Evolutionary conservation across 768 basidiomycete genomes (phyloP), one percentile per base, ranked within the genome.

Genomic region (Pleurotus tuoliensis): DNA sequence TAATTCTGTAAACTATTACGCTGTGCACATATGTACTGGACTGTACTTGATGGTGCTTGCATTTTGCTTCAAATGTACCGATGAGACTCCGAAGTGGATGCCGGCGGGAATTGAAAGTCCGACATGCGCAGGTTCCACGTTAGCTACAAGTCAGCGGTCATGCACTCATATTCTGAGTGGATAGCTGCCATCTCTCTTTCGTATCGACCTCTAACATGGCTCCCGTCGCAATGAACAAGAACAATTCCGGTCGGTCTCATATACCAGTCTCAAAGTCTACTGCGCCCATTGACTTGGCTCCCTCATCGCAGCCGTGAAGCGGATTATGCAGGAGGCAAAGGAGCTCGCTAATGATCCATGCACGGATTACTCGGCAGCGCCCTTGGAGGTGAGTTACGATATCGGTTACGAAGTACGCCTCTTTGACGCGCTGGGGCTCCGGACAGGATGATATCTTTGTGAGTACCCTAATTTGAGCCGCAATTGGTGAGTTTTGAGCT

Each of bases 271-370:
- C 13, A 16, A 16, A 13, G 24, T 1, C 18, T 5, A 8, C 45
- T 25, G 20, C 45, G 25, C 18, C 8, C 45, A 27, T 15, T 47
- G 37, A 38, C 51, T 50, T 5, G 45, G 59, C 61, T 50, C 58
- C 47, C 27, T 46, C 39, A 47, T 51, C 9, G 11, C 61, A 90
- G 94, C 94, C 55, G 92, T 97, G 52, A 98, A 98, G 75, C 86
- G 96, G 37, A 97, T 98, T 63, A 90, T 98, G 87, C 93, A 94
- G 69, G 96, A 98, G 71, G 94, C 94, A 3, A 78, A 84, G 58
- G 95, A 98, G 66, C 82, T 98, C 12, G 84, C 87, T 1, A 84
- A 82, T 53, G 94, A 96, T 69, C 85, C 90, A 56, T 86, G 83
- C 51, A 86, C 88, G 0, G 94, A 96, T 66, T 98, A 96, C 66